Base-by-base conservation (phyloP, 805 yeast genomes). In the Wickerhamiella kurtzmanii region DNA sequence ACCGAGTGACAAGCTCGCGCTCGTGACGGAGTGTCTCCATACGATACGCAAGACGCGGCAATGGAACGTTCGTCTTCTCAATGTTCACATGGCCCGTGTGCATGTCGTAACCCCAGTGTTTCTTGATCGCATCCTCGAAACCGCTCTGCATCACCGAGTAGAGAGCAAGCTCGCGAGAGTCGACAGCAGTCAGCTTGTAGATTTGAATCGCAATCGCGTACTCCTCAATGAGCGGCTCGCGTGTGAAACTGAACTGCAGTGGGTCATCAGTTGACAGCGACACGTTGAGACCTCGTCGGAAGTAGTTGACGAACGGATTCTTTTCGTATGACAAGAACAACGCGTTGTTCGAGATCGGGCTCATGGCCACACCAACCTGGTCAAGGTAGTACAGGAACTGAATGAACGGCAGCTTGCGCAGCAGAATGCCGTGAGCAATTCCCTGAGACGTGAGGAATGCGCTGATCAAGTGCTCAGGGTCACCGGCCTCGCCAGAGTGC, bases 401-500 rank as follows among this genome's bases (percentile, higher is more conserved):
- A 53, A 94, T 80, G 63, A 84, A 87, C 43, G 99, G 98, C 46
- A 94, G 75, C 64, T 92, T 92, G 65, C 98, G 78, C 60, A 92
- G 70, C 50, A 89, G 64, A 47, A 92, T 94, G 48, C 99, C 99
- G 63, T 92, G 99, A 11, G 94, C 84, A 50, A 92, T 92, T 44
- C 94, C 85, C 59, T 89, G 94, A 1, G 96, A 79, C 1, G 92
- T 77, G 58, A 92, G 66, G 58, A 82, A 92, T 1, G 98, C 88
- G 44, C 88, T 75, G 41, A 88, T 84, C 60, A 94, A 71, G 68
- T 92, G 98, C 60, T 92, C 97, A 1, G 97, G 96, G 60, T 92
- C 98, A 50, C 99, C 99, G n/a, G 98, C 99, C 65, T 92, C 99
- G 53, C 99, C 99, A 56, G 95, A 85, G 64, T 92, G 99, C 2